A percentile compares a stretch with the other conserved stretches of the same genome.
Conservation (phyloP, 2,329 filamentous ascomycete species). For the Acephala macrosclerotiorum region DNA sequence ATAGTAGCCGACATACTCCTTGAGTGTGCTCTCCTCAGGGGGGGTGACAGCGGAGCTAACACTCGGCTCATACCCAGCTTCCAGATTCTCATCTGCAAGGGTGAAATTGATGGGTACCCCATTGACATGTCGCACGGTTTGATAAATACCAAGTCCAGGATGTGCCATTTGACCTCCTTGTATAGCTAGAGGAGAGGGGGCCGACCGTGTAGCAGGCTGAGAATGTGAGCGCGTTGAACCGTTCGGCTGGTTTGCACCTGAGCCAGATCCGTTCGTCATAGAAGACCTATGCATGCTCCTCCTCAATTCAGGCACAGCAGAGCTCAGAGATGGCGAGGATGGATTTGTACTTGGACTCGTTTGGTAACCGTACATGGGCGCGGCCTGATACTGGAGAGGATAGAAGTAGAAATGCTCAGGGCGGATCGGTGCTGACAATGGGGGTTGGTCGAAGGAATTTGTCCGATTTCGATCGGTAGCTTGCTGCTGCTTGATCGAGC, state of each 20-base stretch:
- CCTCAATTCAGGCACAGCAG: constrained; percentile 59
- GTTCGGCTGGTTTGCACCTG: constrained; percentile 51
- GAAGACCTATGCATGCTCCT: constrained; percentile 63
- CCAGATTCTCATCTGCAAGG: constrained; percentile 55
- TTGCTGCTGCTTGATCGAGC: constrained; percentile 45
- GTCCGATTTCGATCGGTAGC: constrained; percentile 61
- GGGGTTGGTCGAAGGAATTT: constrained; percentile 68
- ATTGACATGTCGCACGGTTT: constrained; percentile 47
- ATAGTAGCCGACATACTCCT: constrained; percentile 46
- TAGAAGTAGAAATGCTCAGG: constrained; percentile 62
- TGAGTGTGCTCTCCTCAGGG: constrained; percentile 39
- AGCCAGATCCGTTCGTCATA: constrained; percentile 56
- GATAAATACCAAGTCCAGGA: constrained; percentile 46
- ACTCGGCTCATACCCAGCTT: constrained; percentile 30
- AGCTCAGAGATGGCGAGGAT: constrained; percentile 59
- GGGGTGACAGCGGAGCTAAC: constrained; percentile 30
- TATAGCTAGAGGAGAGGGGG: constrained; percentile 44
- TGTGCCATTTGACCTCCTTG: constrained; percentile 47
- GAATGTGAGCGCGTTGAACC: constrained; percentile 70
- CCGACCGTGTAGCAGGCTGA: constrained; percentile 62
- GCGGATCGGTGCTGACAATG: constrained; percentile 63
- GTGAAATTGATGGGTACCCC: constrained; percentile 61
- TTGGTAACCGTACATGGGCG: constrained; percentile 56
- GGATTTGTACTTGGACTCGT: constrained; percentile 60
- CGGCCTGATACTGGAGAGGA: constrained; percentile 49